Percentiles rank a stretch among this genome's conserved stretches.
Conservation (phyloP, 2,329 filamentous ascomycete species). For the Exophiala sideris region DNA sequence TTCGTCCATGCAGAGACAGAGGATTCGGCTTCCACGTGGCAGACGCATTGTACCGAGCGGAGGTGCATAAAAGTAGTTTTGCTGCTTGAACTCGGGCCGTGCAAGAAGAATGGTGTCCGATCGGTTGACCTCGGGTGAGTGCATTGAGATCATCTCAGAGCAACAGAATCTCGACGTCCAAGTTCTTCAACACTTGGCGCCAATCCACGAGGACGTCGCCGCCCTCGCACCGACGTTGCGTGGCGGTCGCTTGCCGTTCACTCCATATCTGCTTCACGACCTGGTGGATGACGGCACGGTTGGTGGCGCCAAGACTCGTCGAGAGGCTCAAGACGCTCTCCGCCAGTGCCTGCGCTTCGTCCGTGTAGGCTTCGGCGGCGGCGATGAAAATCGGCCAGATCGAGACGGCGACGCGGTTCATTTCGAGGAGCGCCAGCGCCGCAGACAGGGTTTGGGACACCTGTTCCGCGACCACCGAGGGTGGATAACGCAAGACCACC, state of each 20-base stretch:
- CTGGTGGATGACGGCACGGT: constrained; percentile 8
- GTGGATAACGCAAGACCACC: constrained; percentile 8
- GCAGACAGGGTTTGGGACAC: constrained; percentile 3
- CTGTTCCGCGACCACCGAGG: constrained; percentile 8
- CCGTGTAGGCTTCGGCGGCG: constrained; percentile 12
- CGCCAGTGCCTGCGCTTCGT: constrained; percentile 9
- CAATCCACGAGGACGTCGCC: constrained; percentile 9
- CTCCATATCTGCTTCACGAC: constrained; percentile 11
- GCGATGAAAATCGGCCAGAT: constrained; percentile 18
- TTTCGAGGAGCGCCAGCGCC: constrained; percentile 6
- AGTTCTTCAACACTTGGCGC: constrained; percentile 6
- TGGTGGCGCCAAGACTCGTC: constrained; percentile 8
- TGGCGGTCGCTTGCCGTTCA: constrained; percentile 6
- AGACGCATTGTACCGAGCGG: constrained; percentile 1
- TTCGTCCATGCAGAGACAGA: background rate
- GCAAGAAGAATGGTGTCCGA: background rate
- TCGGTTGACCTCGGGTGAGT: background rate
- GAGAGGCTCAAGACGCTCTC: constrained; percentile 9
- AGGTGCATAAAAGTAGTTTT: background rate
- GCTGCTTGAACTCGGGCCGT: background rate
- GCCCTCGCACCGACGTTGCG: constrained; percentile 3
- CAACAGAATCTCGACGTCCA: constrained; percentile 8
- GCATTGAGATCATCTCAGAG: constrained; percentile 5
- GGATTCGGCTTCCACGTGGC: background rate
- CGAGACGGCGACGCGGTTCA: constrained; percentile 9